These are phyloP conservation scores for Gossypium rotundifolium DNA, from an alignment of 345 rosid species.

Conservation along the genomic window DNA sequence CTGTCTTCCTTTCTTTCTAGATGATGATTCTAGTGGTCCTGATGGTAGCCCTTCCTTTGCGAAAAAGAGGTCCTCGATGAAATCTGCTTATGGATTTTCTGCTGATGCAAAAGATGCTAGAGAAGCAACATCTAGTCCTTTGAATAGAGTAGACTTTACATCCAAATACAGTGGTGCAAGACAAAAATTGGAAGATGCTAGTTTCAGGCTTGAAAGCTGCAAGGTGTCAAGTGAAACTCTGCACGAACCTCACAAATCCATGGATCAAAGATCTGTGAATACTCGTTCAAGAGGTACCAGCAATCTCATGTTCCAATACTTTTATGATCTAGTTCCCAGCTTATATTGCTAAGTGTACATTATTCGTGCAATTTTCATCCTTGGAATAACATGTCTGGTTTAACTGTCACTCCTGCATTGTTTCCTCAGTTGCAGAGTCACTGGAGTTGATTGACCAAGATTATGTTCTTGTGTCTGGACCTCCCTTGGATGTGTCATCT, in stretches of 20 bases:
- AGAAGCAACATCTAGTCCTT: conserved; percentile 37
- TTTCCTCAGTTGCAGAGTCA: conserved; percentile 53
- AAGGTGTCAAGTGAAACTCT: conserved; percentile 38
- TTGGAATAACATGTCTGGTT: conserved; percentile 7
- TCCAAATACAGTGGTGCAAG: conserved; percentile 37
- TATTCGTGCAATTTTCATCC: background rate
- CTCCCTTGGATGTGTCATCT: conserved; percentile 60
- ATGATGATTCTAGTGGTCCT: conserved; percentile 74
- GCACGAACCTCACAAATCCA: conserved; percentile 35
- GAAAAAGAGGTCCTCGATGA: conserved; percentile 39
- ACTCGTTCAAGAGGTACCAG: conserved; percentile 49
- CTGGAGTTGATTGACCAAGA: conserved; percentile 87
- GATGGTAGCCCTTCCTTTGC: conserved; percentile 68
- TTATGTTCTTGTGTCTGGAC: conserved; percentile 80
- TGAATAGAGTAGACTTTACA: conserved; percentile 29
- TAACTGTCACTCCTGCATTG: conserved; percentile 4
- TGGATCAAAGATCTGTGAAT: conserved; percentile 38
- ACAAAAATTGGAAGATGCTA: conserved; percentile 32
- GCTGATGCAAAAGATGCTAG: conserved; percentile 36
- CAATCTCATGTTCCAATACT: conserved; percentile 13
- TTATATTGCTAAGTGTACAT: background rate
- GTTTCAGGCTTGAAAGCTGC: conserved; percentile 31
- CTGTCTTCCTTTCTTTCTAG: conserved; percentile 76
- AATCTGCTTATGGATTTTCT: conserved; percentile 46
- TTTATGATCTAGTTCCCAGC: background rate